Percentiles rank a stretch among this genome's conserved stretches.
These are phyloP conservation scores for Marasmius fiardii DNA, from an alignment of 1,284 basidiomycete species.

Conservation along the genomic window DNA sequence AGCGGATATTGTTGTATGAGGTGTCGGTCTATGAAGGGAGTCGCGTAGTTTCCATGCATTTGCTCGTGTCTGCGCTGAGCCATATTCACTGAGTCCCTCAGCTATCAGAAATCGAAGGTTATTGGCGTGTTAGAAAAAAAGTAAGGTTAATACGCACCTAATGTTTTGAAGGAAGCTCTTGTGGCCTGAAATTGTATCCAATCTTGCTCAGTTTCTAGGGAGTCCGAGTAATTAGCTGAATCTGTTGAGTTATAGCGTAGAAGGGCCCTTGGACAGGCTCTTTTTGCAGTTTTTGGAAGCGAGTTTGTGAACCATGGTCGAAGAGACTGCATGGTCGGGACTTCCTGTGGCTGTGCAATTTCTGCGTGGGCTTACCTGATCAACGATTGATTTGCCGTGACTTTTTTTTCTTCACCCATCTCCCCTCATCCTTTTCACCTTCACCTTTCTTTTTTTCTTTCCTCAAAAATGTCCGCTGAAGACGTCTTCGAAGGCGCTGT, in stretches of 20 bases:
- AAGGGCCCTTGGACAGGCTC: constrained; percentile 18
- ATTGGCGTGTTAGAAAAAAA: constrained; percentile 9
- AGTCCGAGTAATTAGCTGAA: constrained; percentile 30
- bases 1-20: constrained; percentile 80
- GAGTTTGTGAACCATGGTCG: constrained; percentile 1
- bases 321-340: constrained; percentile 16
- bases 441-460: constrained; percentile 14
- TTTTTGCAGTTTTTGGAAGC: constrained; percentile 23
- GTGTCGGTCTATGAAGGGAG: constrained; percentile 61
- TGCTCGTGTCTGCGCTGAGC: constrained; percentile 73
- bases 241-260: constrained; percentile 26
- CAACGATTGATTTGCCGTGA: too few species aligned
- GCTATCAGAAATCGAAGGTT: constrained; percentile 43
- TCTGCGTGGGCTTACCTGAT: constrained; percentile 39
- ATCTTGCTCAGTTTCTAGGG: constrained; percentile 49
- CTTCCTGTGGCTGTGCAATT: constrained; percentile 45
- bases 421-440: constrained; percentile 25
- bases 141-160: constrained; percentile 41
- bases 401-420: constrained; percentile 37
- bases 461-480: constrained; percentile 71
- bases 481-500: constrained; percentile 95
- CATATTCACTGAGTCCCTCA: constrained; percentile 65
- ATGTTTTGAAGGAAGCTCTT: constrained; percentile 48
- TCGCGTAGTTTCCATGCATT: constrained; percentile 77
- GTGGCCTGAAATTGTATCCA: constrained; percentile 62